These are phyloP conservation scores for Setaria viridis DNA, from an alignment of 202 grass and related monocot genomes.

Conservation along the genomic window DNA sequence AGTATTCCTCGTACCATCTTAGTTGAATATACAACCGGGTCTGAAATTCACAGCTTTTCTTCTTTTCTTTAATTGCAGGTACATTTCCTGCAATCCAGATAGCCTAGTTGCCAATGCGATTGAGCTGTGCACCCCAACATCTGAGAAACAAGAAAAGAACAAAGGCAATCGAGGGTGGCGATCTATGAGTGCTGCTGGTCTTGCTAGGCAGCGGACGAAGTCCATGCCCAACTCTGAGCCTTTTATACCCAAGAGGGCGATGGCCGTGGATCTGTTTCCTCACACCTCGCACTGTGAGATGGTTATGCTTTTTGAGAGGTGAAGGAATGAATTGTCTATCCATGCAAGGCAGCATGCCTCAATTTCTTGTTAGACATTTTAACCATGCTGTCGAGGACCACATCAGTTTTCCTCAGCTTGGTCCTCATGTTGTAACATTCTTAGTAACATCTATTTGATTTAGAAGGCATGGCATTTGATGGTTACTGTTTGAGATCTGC, in stretches of 20 bases:
- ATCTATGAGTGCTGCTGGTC: conserved; percentile 77
- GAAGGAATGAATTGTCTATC: background rate
- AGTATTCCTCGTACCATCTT: conserved; percentile 21
- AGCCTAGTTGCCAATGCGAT: conserved; percentile 90
- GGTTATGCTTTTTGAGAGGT: conserved; percentile 97
- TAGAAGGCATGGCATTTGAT: background rate
- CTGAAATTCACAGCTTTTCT: conserved; percentile 3
- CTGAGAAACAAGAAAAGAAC: conserved; percentile 72
- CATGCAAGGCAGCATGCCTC: background rate
- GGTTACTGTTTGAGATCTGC: background rate
- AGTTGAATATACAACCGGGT: background rate
- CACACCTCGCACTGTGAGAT: conserved; percentile 89
- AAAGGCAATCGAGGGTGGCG: conserved; percentile 80
- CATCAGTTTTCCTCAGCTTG: background rate
- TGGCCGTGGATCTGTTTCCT: conserved; percentile 95
- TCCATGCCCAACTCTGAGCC: conserved; percentile 91
- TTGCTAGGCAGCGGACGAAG: conserved; percentile 79
- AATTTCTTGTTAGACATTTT: background rate
- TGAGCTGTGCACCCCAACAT: conserved; percentile 90
- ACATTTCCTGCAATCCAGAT: conserved; percentile 98
- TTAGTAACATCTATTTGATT: background rate
- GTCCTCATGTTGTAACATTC: conserved; percentile 21
- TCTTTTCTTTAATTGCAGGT: conserved; percentile 50
- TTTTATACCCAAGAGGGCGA: conserved; percentile 80
- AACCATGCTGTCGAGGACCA: background rate